These are phyloP conservation scores for Podila minutissima DNA, from an alignment of 192 early-diverging fungal genomes.

Conservation along the genomic window DNA sequence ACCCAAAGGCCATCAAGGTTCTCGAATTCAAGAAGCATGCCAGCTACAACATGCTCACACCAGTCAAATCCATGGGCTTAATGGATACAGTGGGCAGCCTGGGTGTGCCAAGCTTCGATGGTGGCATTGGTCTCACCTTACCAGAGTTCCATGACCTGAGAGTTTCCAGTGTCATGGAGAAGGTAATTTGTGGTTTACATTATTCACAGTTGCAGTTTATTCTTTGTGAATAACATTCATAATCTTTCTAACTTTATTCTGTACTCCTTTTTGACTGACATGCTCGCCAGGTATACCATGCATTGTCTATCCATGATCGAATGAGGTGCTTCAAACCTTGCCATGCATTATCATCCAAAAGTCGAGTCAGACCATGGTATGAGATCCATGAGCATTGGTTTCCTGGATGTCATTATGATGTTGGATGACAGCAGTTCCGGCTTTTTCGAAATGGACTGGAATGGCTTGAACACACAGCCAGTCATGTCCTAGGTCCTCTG, in stretches of 20 bases:
- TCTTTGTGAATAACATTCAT: not conserved
- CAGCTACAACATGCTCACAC: conserved; percentile 10
- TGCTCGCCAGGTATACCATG: conserved; percentile 8
- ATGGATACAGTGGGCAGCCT: not conserved
- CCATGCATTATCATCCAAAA: not conserved
- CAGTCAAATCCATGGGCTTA: conserved; percentile 11
- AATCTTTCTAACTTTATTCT: conserved; percentile 1
- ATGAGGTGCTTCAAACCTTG: conserved; percentile 16
- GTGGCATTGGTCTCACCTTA: conserved; percentile 10
- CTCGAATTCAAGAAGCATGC: not conserved
- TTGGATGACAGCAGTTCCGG: conserved; percentile 5
- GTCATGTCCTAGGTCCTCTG: too few relatives aligned
- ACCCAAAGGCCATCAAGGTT: not conserved
- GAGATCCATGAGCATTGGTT: conserved; percentile 15
- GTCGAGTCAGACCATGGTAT: not conserved
- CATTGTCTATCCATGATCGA: conserved; percentile 11
- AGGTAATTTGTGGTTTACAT: not conserved
- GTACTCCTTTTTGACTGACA: not conserved
- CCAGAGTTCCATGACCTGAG: conserved; percentile 12
- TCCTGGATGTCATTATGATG: conserved; percentile 21
- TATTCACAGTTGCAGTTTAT: not conserved
- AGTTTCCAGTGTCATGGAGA: conserved; percentile 10
- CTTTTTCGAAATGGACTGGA: too few relatives aligned
- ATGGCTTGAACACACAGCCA: too few relatives aligned
- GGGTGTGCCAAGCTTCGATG: conserved; percentile 7